Evolutionary conservation across 164 flowering plant species (phyloP).

Genomic region (Tetracentron sinense): DNA sequence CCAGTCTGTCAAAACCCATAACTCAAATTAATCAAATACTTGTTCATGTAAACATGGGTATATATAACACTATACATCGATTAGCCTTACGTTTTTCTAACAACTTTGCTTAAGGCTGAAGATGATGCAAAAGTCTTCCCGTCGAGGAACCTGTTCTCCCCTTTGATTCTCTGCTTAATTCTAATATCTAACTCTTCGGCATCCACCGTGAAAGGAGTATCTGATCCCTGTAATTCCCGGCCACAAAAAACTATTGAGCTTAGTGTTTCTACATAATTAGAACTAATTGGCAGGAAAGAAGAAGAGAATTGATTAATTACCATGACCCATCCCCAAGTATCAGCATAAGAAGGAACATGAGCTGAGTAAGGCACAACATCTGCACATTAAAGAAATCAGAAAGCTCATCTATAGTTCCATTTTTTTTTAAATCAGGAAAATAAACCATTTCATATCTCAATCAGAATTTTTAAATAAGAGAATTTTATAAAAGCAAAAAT

Average conservation of each 20-base stretch:
- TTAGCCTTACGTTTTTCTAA: slow-evolving; percentile 65
- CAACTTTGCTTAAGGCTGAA: slow-evolving; percentile 77
- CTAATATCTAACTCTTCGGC: slow-evolving; percentile 66
- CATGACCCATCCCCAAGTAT: slow-evolving; percentile 99
- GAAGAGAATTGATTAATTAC: slow-evolving; percentile 26
- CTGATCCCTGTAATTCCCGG: slow-evolving; percentile 62
- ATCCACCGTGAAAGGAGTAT: slow-evolving; percentile 52
- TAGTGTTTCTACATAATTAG: neutral
- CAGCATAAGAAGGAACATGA: slow-evolving; percentile 94
- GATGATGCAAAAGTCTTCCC: slow-evolving; percentile 71
- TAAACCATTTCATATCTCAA: neutral
- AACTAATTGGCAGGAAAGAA: neutral
- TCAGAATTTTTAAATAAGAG: neutral
- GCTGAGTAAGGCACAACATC: slow-evolving; percentile 94
- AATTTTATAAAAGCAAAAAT: neutral
- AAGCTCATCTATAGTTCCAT: neutral
- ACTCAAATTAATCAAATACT: neutral
- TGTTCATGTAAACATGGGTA: neutral
- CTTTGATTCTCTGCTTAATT: slow-evolving; percentile 64
- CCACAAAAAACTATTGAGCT: neutral
- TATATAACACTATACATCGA: neutral
- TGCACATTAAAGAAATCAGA: slow-evolving; percentile 31
- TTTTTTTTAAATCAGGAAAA: neutral
- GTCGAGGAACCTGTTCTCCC: slow-evolving; percentile 74
- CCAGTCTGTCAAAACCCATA: slow-evolving; percentile 38